Conservation (phyloP, 441 rosid species). For the Euphorbia schlechtendalii region DNA sequence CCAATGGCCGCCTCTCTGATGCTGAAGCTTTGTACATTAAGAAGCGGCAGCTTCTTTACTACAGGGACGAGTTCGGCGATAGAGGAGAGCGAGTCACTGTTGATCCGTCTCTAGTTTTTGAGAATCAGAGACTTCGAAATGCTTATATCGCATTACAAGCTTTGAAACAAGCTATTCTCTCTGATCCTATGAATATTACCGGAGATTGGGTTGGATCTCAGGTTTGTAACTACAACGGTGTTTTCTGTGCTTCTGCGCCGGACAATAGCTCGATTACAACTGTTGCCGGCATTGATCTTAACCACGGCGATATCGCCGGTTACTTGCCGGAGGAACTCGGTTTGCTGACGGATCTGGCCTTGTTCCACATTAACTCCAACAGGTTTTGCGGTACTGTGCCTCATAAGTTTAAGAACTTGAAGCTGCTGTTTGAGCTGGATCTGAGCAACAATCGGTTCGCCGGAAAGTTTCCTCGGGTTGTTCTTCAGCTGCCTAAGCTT, state of each 20-base stretch:
- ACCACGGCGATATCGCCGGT: constrained; percentile 88
- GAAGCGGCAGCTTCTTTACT: constrained; percentile 85
- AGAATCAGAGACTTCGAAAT: constrained; percentile 47
- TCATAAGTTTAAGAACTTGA: constrained; percentile 44
- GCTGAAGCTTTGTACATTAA: constrained; percentile 51
- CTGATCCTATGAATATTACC: constrained; percentile 72
- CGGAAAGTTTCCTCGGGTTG: constrained; percentile 70
- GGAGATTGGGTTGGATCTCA: constrained; percentile 66
- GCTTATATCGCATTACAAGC: constrained; percentile 94
- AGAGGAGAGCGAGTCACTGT: constrained; percentile 67
- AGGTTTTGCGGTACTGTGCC: constrained; percentile 87
- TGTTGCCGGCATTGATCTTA: constrained; percentile 89
- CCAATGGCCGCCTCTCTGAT: constrained; percentile 48
- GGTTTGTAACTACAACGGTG: constrained; percentile 58
- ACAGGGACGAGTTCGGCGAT: constrained; percentile 81
- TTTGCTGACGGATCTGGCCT: constrained; percentile 71
- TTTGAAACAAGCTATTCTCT: constrained; percentile 82
- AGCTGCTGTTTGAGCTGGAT: constrained; percentile 75
- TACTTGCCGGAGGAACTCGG: constrained; percentile 90
- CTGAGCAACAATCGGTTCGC: constrained; percentile 92
- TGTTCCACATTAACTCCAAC: constrained; percentile 86
- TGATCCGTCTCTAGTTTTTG: constrained; percentile 69
- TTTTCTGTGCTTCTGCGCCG: constrained; percentile 65
- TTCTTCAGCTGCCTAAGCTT: constrained; percentile 54
- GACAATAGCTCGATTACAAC: constrained; percentile 56